Evolutionary conservation across 441 rosid species (phyloP).

Genomic region (Gossypium lobatum): DNA sequence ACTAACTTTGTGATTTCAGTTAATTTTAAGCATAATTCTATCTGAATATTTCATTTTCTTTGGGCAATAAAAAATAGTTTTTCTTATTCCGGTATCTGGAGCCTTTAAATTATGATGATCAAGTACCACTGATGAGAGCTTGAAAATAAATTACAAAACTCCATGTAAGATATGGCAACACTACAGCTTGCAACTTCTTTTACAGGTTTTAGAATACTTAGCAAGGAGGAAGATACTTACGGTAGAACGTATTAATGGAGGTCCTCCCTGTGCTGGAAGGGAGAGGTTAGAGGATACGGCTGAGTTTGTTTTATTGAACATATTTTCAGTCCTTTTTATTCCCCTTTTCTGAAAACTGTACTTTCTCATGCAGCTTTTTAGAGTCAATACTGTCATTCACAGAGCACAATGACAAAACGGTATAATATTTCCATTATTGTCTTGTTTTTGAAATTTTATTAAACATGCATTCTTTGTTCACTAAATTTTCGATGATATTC

Average conservation of each 20-base stretch:
- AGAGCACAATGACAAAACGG: slow-evolving; percentile 92
- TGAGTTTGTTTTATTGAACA: slow-evolving; percentile 12
- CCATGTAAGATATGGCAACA: not conserved
- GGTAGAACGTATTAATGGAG: slow-evolving; percentile 61
- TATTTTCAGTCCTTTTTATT: not conserved
- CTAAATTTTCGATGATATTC: too few relatives aligned
- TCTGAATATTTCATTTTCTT: not conserved
- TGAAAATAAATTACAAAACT: not conserved
- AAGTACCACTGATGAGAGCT: not conserved
- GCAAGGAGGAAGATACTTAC: slow-evolving; percentile 78
- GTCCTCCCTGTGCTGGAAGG: slow-evolving; percentile 88
- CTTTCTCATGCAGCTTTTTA: slow-evolving; percentile 60
- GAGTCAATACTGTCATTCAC: slow-evolving; percentile 86
- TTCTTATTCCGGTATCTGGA: not conserved
- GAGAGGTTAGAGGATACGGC: slow-evolving; percentile 50
- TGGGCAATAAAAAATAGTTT: not conserved
- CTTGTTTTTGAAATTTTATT: not conserved
- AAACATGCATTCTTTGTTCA: too few relatives aligned
- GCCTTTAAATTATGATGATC: not conserved
- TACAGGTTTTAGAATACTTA: slow-evolving; percentile 90
- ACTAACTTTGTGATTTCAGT: not conserved
- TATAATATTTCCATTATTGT: slow-evolving; percentile 16
- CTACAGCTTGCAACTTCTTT: slow-evolving; percentile 18
- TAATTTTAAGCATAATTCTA: not conserved
- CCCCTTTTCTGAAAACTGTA: slow-evolving; percentile 13